phyloP scores from a whole-genome alignment of 306 rosid genomes.

The Cicer pinnatifidum region DNA sequence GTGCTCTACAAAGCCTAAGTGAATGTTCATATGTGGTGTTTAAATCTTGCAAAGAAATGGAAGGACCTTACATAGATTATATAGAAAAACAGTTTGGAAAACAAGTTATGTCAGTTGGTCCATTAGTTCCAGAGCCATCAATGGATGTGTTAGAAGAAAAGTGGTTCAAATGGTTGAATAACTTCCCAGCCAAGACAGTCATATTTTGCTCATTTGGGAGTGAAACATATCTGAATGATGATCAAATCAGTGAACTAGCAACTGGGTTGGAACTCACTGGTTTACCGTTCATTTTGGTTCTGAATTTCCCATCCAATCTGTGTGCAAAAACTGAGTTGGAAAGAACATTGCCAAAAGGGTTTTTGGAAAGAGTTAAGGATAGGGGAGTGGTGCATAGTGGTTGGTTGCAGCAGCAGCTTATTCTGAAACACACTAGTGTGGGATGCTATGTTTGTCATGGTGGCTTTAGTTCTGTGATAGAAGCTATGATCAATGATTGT shows the following conservation, averaged over 20 bases:
- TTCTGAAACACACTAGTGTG: constrained; percentile 48
- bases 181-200: constrained; percentile 45
- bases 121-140: constrained; percentile 55
- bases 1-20: constrained; percentile 39
- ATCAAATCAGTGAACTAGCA: constrained; percentile 54
- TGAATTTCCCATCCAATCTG: constrained; percentile 50
- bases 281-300: constrained; percentile 53
- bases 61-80: constrained; percentile 50
- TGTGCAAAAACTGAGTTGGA: constrained; percentile 39
- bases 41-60: constrained; percentile 53
- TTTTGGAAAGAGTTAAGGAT: constrained; percentile 50
- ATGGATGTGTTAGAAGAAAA: constrained; percentile 41
- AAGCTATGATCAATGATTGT: constrained; percentile 56
- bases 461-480: constrained; percentile 61
- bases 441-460: constrained; percentile 54
- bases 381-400: constrained; percentile 55
- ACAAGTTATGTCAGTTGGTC: constrained; percentile 48
- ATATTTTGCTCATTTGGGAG: constrained; percentile 62
- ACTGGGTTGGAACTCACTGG: constrained; percentile 53
- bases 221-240: constrained; percentile 54
- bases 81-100: constrained; percentile 43
- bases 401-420: constrained; percentile 61
- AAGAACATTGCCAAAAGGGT: constrained; percentile 50
- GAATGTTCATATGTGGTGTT: constrained; percentile 43
- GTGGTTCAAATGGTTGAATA: constrained; percentile 49